Evolutionary conservation across 176 grass and related monocot species (phyloP).

Genomic region (Oryza officinalis): DNA sequence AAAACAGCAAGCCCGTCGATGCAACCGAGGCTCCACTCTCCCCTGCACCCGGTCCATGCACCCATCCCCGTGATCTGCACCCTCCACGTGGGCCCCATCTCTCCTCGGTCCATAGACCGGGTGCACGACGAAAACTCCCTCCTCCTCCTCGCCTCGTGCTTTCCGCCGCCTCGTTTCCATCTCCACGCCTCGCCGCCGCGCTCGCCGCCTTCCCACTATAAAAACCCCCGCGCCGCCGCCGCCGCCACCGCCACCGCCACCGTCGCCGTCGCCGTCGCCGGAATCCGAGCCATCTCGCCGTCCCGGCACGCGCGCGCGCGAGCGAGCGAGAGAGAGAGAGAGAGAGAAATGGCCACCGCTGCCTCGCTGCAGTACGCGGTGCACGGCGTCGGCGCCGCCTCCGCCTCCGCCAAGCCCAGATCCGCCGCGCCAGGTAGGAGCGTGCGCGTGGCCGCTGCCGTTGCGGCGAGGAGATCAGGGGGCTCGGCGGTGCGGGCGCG

Average conservation of each 20-base stretch:
- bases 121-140: not conserved
- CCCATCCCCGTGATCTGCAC: not conserved
- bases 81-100: not conserved
- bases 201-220: not conserved
- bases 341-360: constrained; percentile 36
- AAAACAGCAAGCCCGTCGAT: constrained; percentile 24
- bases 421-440: constrained; percentile 31
- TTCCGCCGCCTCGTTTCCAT: constrained; percentile 43
- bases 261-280: not conserved
- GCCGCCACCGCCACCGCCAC: not conserved
- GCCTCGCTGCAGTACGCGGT: constrained; percentile 21
- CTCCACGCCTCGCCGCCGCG: not conserved
- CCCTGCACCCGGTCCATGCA: constrained; percentile 8
- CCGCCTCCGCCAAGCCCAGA: constrained; percentile 27
- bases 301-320: not conserved
- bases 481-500: not conserved
- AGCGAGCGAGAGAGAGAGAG: not conserved
- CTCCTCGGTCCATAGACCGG: not conserved
- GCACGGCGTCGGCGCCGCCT: constrained; percentile 24
- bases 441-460: constrained; percentile 29
- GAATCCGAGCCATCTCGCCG: not conserved
- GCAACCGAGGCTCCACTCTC: not conserved
- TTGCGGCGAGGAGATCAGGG: constrained; percentile 3
- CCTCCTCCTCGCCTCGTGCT: constrained; percentile 7
- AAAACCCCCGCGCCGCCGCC: not conserved